Evolutionary conservation across 306 rosid genomes (phyloP), one percentile per base, ranked within the genome.

Genomic region (Gynostemma pentaphyllum): DNA sequence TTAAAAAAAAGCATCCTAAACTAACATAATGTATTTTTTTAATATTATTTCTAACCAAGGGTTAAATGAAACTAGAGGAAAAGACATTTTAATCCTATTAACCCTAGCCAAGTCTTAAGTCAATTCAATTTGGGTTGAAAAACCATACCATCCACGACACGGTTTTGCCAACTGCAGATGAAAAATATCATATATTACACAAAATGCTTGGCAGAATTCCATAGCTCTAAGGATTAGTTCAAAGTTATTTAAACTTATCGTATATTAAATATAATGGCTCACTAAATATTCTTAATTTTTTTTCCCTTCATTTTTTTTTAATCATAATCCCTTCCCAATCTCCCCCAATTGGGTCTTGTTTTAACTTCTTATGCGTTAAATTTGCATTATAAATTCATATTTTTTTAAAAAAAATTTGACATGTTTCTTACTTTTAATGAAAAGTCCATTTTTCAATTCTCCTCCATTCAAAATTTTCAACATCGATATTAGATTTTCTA

Each of bases 281-380:
- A n/a, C n/a, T n/a, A 68, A 83, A 82, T 64, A 96, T 88, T 83
- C 72, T 82, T 92, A n/a, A n/a, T 82, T 88, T 95, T 52, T 29
- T 21, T 72, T 15, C 62, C 18, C 4, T 27, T 71, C 27, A 67
- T 65, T 61, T 53, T 15, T 14, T n/a, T n/a, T n/a, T n/a, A n/a
- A n/a, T n/a, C n/a, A n/a, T n/a, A n/a, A n/a, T n/a, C 64, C 70
- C 73, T 9, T 39, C 26, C 45, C 5, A 65, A 29, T 62, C 65
- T 56, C 78, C 18, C n/a, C 55, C 5, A 7, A 68, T 80, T 82
- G 80, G 92, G 90, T 87, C 72, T 60, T 69, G 80, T 79, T 82
- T 85, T 89, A 76, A 52, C 81, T 56, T 82, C 90, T 68, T 72
- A 57, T 68, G 36, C 68, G 76, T 80, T 80, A 6, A n/a, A 34